Evolutionary conservation across 768 basidiomycete genomes (phyloP), one percentile per base, ranked within the genome.

Genomic region (Hericium rajendrae): DNA sequence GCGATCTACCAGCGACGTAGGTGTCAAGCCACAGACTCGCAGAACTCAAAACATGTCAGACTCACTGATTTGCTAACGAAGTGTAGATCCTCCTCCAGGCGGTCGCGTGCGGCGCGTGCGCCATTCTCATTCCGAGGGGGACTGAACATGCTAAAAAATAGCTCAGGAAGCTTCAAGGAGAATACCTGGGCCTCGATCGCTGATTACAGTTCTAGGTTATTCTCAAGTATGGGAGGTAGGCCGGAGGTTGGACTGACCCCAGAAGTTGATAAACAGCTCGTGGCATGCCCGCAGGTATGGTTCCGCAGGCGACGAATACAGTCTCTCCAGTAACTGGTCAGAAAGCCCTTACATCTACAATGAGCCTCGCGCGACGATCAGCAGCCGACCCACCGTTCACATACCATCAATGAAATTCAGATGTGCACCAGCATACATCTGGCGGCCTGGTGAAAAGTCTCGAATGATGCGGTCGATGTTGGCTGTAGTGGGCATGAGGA

Each of bases 401-500:
- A 63, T 57, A 85, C 95, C 88, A 66, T 97, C 95, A 58, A 94
- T 77, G 69, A 98, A 99, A 79, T 94, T 94, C 57, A 97, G 70
- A 69, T 98, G 91, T 0, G 89, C 95, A 0, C 74, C 86, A 16
- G 84, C 84, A 68, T 98, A 98, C 59, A 79, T 80, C 63, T 86
- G 83, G 63, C 77, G 76, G 13, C 78, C 78, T 41, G 71, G 67
- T 3, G 75, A 73, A 67, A 93, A 95, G 71, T 99, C 97, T 38
- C 77, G 82, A 64, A 98, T 86, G 66, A 99, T 78, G 20, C 94
- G 82, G 57, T 95, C 86, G 48, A 98, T 83, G 70, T 98, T 98
- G 74, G 93, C 90, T 1, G 83, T 83, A 4, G 97, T 98, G 15
- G 97, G 90, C 83, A 94, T 95, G 58, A 98, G 75, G 60, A 99